Percentiles rank a stretch among this genome's conserved stretches.
These are phyloP conservation scores for Alternaria triticimaculans DNA, from an alignment of 2,329 filamentous ascomycete genomes.

Conservation along the genomic window DNA sequence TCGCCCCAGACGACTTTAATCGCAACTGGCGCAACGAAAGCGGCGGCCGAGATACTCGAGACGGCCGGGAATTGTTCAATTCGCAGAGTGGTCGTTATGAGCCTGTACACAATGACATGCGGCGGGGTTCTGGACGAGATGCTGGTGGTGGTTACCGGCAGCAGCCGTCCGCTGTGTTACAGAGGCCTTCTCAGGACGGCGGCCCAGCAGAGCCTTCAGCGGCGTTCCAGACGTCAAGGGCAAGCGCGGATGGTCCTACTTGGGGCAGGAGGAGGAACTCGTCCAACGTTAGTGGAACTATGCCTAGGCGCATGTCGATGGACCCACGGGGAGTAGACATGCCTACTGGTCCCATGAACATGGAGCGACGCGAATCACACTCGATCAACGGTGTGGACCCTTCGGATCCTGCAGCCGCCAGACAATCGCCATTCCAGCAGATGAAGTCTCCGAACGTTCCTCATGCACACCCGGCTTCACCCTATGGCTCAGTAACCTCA, in stretches of 20 bases:
- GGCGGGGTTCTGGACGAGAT: slow-evolving; percentile 70
- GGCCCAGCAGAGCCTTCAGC: slow-evolving; percentile 82
- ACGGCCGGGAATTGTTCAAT: slow-evolving; percentile 80
- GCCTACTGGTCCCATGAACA: slow-evolving; percentile 32
- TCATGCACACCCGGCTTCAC: slow-evolving; percentile 45
- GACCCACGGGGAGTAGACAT: slow-evolving; percentile 54
- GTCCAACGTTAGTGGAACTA: slow-evolving; percentile 89
- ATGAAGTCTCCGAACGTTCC: slow-evolving; percentile 39
- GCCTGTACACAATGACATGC: slow-evolving; percentile 73
- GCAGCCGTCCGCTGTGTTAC: slow-evolving; percentile 78
- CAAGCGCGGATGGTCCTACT: slow-evolving; percentile 66
- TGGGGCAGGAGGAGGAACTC: slow-evolving; percentile 83
- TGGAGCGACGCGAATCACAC: slow-evolving; percentile 41
- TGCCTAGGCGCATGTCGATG: slow-evolving; percentile 69
- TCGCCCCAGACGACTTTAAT: slow-evolving; percentile 92
- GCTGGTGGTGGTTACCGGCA: slow-evolving; percentile 69
- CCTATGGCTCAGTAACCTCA: slow-evolving; percentile 43
- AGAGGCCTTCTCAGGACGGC: slow-evolving; percentile 70
- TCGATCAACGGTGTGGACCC: slow-evolving; percentile 38
- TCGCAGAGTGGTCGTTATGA: slow-evolving; percentile 95
- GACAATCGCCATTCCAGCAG: slow-evolving; percentile 31
- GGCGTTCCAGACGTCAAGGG: slow-evolving; percentile 81
- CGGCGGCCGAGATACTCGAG: slow-evolving; percentile 60
- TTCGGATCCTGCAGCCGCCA: slow-evolving; percentile 27
- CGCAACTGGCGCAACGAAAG: slow-evolving; percentile 80